Base-by-base conservation (phyloP, 176 grass and related monocot species). In the Secale cereale region DNA sequence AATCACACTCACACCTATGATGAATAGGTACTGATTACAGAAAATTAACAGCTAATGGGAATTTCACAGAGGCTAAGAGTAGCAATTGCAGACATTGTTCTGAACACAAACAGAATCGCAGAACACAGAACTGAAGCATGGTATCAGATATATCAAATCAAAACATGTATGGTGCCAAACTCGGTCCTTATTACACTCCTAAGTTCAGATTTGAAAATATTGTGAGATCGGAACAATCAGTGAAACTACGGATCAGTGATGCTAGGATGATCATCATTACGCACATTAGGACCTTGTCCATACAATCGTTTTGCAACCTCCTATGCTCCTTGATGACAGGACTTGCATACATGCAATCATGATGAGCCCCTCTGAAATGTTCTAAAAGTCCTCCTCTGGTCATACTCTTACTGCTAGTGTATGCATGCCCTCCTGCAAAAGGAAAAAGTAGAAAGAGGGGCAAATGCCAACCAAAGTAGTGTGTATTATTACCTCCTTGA, bases 361-460 rank as follows among this genome's bases (percentile, higher is more conserved):
- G 71, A 84, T 83, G 81, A 59, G 50, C 16, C 66, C 41, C 50
- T 73, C 36, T 76, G 40, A 19, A 76, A 76, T 76, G 59, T 65
- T 84, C 37, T 35, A 46, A 26, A 64, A 11, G 82, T 12, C 39
- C 39, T 14, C 6, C 54, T 74, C 56, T 75, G 37, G 36, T 46
- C 16, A 75, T 33, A 63, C 69, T 63, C 70, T 74, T 75, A 75
- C 36, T 83, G 57, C 59, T 59, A 48, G 60, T 75, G 71, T 41
- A 57, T 82, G 80, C 80, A 82, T 82, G 80, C 65, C 22, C 65
- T 25, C 65, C 43, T 28, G 65, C 65, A 71, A 82, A 82, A 82
- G 31, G 7, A 32, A 39, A 82, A 82, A 35, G n/a, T 48, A 70
- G 31, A 57, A 82, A 37, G n/a, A 71, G 17, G 27, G 27, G 29